Conservation (phyloP, 73 alveolate genomes). For the Paramecium caudatum region DNA sequence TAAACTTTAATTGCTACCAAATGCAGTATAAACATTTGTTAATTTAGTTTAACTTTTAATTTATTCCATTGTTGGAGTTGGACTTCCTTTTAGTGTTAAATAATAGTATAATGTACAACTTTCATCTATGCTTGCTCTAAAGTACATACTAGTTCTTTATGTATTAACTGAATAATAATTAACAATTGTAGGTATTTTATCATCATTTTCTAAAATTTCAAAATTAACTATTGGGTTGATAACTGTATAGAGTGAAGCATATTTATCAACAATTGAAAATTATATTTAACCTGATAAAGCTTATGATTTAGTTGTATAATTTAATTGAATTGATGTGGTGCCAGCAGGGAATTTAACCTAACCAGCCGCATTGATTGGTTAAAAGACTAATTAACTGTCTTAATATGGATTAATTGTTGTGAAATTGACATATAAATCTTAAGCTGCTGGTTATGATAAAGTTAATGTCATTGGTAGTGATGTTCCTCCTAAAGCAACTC, state of each 20-base stretch:
- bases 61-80: slow-evolving; percentile 60
- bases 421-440: slow-evolving; percentile 44
- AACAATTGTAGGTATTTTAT: slow-evolving; percentile 56
- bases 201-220: slow-evolving; percentile 67
- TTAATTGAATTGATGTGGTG: slow-evolving; percentile 14
- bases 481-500: slow-evolving; percentile 71
- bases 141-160: slow-evolving; percentile 69
- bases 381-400: slow-evolving; percentile 49
- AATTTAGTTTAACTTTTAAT: slow-evolving; percentile 4
- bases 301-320: slow-evolving; percentile 55
- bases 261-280: slow-evolving; percentile 47
- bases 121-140: slow-evolving; percentile 70
- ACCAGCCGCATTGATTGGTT: slow-evolving; percentile 41
- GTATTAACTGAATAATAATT: slow-evolving; percentile 66
- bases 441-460: slow-evolving; percentile 63
- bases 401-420: slow-evolving; percentile 56
- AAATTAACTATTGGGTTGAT: slow-evolving; percentile 52
- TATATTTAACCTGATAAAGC: slow-evolving; percentile 65
- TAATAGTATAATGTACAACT: slow-evolving; percentile 59
- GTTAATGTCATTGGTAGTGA: slow-evolving; percentile 69
- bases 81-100: slow-evolving; percentile 62
- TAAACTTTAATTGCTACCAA: slow-evolving; percentile 51
- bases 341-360: slow-evolving; percentile 64
- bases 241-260: slow-evolving; percentile 45
- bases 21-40: slow-evolving; percentile 49